Percentiles rank a stretch among this genome's conserved stretches.
Evolutionary conservation across 208 protist genomes (phyloP).

Genomic region (Blechomonas ayalai): DNA sequence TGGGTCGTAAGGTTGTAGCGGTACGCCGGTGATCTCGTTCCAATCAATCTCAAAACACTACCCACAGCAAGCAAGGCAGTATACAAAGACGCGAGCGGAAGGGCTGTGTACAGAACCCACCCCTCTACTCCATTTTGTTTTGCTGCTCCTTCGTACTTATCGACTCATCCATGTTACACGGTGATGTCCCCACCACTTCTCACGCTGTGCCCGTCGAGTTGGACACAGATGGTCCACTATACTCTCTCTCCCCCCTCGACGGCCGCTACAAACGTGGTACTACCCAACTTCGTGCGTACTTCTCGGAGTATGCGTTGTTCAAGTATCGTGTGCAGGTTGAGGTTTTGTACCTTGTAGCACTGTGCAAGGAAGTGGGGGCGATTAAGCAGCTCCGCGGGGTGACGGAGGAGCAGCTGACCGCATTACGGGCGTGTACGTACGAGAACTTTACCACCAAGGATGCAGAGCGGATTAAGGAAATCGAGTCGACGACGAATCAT

Average conservation of each 20-base stretch:
- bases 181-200: slow-evolving; percentile 20
- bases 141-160: background rate
- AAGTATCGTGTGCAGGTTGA: slow-evolving; percentile 90
- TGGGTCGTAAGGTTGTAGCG: too few relatives aligned
- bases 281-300: slow-evolving; percentile 67
- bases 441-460: slow-evolving; percentile 76
- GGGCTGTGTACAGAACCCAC: too few relatives aligned
- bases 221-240: slow-evolving; percentile 49
- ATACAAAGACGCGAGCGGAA: too few relatives aligned
- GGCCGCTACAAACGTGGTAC: slow-evolving; percentile 87
- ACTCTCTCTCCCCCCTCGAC: slow-evolving; percentile 90
- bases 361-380: slow-evolving; percentile 51
- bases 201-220: slow-evolving; percentile 1
- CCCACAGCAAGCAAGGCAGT: too few relatives aligned
- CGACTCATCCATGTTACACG: too few relatives aligned
- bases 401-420: slow-evolving; percentile 37
- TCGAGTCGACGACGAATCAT: slow-evolving; percentile 93
- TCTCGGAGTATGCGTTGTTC: slow-evolving; percentile 91
- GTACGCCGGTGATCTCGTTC: too few relatives aligned
- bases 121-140: too few relatives aligned
- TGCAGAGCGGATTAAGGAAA: slow-evolving; percentile 86
- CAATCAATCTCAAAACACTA: too few relatives aligned
- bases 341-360: slow-evolving; percentile 86
- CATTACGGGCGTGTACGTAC: slow-evolving; percentile 43
- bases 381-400: slow-evolving; percentile 45